Percentiles rank a stretch among this genome's conserved stretches.
Evolutionary conservation across 495 filamentous ascomycete species (phyloP).

Genomic region (Jackrogersella minutella): DNA sequence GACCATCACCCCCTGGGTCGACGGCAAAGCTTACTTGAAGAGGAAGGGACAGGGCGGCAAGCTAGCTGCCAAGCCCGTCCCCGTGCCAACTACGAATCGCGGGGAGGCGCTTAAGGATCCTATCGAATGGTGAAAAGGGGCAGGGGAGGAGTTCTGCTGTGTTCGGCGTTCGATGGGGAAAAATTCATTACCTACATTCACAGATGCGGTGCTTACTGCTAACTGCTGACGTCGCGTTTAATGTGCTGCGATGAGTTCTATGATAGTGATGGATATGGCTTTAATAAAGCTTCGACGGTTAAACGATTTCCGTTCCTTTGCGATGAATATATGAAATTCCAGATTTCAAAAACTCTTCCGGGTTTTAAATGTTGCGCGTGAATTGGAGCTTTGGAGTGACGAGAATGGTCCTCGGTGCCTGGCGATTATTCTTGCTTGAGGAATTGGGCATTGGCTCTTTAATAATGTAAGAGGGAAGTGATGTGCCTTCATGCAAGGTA

Average conservation of each 20-base stretch:
- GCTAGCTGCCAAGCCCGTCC: slow-evolving; percentile 79
- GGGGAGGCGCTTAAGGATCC: slow-evolving; percentile 87
- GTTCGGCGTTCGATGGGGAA: slow-evolving; percentile 23
- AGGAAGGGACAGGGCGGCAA: slow-evolving; percentile 69
- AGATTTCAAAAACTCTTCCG: too few species aligned
- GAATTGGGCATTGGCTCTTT: too few species aligned
- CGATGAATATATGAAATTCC: too few species aligned
- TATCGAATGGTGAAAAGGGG: slow-evolving; percentile 79
- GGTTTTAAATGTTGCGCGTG: too few species aligned
- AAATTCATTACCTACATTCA: neutral
- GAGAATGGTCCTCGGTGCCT: too few species aligned
- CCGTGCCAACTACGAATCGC: slow-evolving; percentile 89
- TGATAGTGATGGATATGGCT: neutral
- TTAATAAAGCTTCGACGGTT: too few species aligned
- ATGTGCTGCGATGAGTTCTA: neutral
- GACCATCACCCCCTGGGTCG: slow-evolving; percentile 87
- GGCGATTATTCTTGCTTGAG: too few species aligned
- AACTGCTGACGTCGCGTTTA: neutral
- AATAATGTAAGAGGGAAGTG: too few species aligned
- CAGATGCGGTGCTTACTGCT: neutral
- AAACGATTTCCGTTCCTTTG: too few species aligned
- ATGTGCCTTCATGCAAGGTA: too few species aligned
- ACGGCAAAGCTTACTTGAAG: slow-evolving; percentile 85
- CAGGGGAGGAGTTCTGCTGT: slow-evolving; percentile 3
- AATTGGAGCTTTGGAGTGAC: too few species aligned